These are phyloP conservation scores for Dendrobium huoshanense DNA, from an alignment of 106 monocot genomes.

Conservation along the genomic window DNA sequence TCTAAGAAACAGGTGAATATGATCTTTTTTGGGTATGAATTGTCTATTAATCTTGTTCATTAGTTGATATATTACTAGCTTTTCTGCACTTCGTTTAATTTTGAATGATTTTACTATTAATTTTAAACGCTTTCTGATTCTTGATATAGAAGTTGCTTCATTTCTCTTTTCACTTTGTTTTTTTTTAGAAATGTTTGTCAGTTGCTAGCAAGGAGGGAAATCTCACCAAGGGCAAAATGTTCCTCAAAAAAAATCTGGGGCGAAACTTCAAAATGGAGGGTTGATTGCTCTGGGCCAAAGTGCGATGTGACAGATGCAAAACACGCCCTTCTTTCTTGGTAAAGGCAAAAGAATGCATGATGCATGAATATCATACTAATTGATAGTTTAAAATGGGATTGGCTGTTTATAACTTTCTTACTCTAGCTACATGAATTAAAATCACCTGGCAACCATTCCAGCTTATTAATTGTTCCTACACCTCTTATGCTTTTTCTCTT, in stretches of 20 bases:
- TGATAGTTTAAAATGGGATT: neutral
- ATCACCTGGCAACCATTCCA: neutral
- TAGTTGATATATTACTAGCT: neutral
- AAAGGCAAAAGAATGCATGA: conserved; percentile 12
- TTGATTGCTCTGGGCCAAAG: conserved; percentile 22
- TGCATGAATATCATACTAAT: neutral
- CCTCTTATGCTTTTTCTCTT: neutral
- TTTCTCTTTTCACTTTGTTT: neutral
- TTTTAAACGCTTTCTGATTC: neutral
- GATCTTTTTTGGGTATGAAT: neutral
- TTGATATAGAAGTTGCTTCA: neutral
- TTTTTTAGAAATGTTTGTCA: conserved; percentile 46
- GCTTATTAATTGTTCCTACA: neutral
- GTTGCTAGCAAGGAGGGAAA: conserved; percentile 69
- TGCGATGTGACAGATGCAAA: conserved; percentile 55
- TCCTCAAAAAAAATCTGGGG: conserved; percentile 44
- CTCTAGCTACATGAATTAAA: neutral
- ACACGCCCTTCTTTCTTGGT: conserved; percentile 79
- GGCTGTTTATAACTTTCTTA: neutral
- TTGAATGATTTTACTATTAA: neutral
- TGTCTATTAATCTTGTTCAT: neutral
- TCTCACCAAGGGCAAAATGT: conserved; percentile 61
- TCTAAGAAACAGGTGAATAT: conserved; percentile 1
- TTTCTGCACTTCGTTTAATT: neutral
- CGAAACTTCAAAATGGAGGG: conserved; percentile 14